A percentile compares a stretch with the other conserved stretches of the same genome.
These are phyloP conservation scores for Aspergillus pseudoviridinutans DNA, from an alignment of 2,329 filamentous ascomycete genomes.

Conservation along the genomic window DNA sequence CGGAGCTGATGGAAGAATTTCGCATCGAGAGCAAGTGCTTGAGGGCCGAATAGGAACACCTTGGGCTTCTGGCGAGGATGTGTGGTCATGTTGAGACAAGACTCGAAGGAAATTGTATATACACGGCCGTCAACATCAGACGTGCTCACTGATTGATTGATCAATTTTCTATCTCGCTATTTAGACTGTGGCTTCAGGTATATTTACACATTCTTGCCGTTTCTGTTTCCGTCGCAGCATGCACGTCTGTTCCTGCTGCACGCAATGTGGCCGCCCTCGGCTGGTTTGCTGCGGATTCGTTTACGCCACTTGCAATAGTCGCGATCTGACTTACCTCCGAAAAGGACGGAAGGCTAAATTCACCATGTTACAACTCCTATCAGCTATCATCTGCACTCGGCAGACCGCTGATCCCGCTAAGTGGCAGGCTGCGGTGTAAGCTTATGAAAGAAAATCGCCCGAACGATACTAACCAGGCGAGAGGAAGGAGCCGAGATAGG, in stretches of 20 bases:
- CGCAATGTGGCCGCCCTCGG: neutral
- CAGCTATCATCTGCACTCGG: neutral
- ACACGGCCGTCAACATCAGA: neutral
- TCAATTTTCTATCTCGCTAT: neutral
- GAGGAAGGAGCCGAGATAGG: neutral
- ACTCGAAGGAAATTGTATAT: neutral
- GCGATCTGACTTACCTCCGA: neutral
- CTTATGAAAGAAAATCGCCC: neutral
- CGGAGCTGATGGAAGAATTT: neutral
- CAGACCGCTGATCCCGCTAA: too few species aligned
- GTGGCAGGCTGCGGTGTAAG: neutral
- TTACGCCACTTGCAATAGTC: neutral
- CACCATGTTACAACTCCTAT: neutral
- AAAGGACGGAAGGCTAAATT: neutral
- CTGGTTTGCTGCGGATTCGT: neutral
- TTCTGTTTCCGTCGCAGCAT: neutral
- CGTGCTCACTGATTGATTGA: neutral
- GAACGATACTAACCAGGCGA: neutral
- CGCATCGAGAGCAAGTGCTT: neutral
- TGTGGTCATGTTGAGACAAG: neutral
- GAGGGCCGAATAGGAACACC: constrained; percentile 5
- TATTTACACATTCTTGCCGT: neutral
- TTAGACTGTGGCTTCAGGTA: neutral
- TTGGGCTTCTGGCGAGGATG: neutral
- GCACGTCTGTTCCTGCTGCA: too few species aligned